Evolutionary conservation across 768 basidiomycete species (phyloP), one percentile per base, ranked within the genome.

Genomic region (Kondoa malvinella): DNA sequence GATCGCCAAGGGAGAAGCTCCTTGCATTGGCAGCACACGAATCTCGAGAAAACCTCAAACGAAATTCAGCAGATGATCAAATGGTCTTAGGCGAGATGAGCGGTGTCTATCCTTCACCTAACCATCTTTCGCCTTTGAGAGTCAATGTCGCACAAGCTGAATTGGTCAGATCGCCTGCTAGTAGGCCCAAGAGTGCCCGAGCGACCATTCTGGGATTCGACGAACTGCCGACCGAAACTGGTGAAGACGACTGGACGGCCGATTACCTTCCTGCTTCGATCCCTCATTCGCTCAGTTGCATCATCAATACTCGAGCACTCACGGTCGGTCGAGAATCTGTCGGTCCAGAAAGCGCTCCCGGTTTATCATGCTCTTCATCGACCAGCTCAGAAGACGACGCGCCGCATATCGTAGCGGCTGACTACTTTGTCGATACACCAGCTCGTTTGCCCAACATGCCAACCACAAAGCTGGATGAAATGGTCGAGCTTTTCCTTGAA

Each of bases 401-500:
- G 27, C 61, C 61, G 3, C 33, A 27, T 8, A 16, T 63, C 29
- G 32, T 63, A 16, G 33, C 16, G 27, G 61, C 16, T 27, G n/a
- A 16, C 31, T 17, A 31, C 58, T 59, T 31, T 4, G 25, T 59
- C 58, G 58, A 25, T 8, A 59, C 25, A 14, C 58, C 58, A 31
- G 30, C 58, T 59, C 58, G 21, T 4, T 31, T 14, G 25, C 58
- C 27, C 58, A 25, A 12, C 27, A 16, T 30, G 16, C 61, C 58
- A 29, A 31, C 21, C 29, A 16, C 16, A 29, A 32, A 27, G 32
- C 26, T 33, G 32, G 61, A 63, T 33, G 61, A 63, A 63, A 3
- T 3, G 3, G 61, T 69, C 56, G 66, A 67, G 57, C 4, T 69
- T 12, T 67, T 61, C 56, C 59, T 69, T 14, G 69, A 69, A 26